These are phyloP conservation scores for Arachis monticola DNA, from an alignment of 331 rosid genomes.

Conservation along the genomic window DNA sequence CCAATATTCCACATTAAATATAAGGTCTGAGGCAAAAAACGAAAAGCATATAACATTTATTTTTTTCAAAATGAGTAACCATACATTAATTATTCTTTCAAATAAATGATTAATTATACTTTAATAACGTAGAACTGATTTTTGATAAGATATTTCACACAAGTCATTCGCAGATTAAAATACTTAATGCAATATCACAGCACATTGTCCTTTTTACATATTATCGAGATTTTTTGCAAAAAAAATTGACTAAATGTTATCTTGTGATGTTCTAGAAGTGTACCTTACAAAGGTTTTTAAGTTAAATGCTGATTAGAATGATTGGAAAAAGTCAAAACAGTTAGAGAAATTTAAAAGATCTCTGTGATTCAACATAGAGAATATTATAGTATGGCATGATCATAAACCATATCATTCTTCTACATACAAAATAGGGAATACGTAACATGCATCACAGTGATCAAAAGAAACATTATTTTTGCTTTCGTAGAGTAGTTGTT, in stretches of 20 bases:
- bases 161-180: conserved; percentile 15
- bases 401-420: conserved; percentile 8
- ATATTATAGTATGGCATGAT: not conserved
- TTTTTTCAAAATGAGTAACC: not conserved
- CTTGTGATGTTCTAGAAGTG: not conserved
- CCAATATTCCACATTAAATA: conserved; percentile 7
- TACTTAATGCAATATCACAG: not conserved
- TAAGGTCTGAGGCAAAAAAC: not conserved
- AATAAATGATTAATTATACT: not conserved
- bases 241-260: not conserved
- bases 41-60: not conserved
- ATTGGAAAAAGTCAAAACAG: not conserved
- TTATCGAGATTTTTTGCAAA: not conserved
- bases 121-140: not conserved
- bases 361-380: not conserved
- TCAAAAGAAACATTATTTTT: not conserved
- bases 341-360: conserved; percentile 1
- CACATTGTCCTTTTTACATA: not conserved
- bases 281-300: not conserved
- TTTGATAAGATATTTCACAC: conserved; percentile 9
- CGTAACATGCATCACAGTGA: not conserved
- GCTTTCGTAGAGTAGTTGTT: conserved; percentile 28
- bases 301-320: conserved; percentile 9
- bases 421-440: not conserved
- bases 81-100: not conserved